phyloP scores from a whole-genome alignment of 805 yeast genomes.

The Lipomyces mesembrius region DNA sequence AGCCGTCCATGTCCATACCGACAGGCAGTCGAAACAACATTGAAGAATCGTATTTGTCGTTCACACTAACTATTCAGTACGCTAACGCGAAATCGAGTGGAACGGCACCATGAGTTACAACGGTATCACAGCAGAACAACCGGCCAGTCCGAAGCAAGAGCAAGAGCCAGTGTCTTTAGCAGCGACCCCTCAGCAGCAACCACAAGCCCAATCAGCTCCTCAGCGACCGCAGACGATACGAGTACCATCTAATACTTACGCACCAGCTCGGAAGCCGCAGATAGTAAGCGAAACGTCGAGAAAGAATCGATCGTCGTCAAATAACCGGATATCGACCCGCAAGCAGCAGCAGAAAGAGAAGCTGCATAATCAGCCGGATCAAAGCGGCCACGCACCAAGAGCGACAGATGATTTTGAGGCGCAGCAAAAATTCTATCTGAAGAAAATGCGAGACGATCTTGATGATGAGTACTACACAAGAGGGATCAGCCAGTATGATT shows the following conservation, averaged over 20 bases:
- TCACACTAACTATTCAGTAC: background rate
- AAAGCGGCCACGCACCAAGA: slow-evolving; percentile 14
- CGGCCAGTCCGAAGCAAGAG: background rate
- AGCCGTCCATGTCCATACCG: background rate
- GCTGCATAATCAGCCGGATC: slow-evolving; percentile 9
- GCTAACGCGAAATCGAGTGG: background rate
- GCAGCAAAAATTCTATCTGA: slow-evolving; percentile 70
- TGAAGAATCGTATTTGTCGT: background rate
- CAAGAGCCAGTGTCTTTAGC: background rate
- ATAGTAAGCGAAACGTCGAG: slow-evolving; percentile 15
- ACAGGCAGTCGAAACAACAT: background rate
- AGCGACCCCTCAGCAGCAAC: background rate
- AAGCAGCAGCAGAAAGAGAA: slow-evolving; percentile 20
- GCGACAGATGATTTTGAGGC: slow-evolving; percentile 44
- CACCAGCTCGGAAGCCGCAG: slow-evolving; percentile 39
- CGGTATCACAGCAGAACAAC: background rate
- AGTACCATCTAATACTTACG: slow-evolving; percentile 41
- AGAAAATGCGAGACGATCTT: slow-evolving; percentile 62
- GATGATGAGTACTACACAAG: slow-evolving; percentile 75
- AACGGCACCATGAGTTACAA: background rate
- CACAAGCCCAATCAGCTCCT: background rate
- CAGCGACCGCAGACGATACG: slow-evolving; percentile 22
- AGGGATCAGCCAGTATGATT: slow-evolving; percentile 46
- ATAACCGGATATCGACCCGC: slow-evolving; percentile 18
- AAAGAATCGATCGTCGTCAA: slow-evolving; percentile 32